Percentiles rank a stretch among this genome's conserved stretches.
Evolutionary conservation across 805 yeast species (phyloP).

Genomic region (Metschnikowia baotianmanensis): DNA sequence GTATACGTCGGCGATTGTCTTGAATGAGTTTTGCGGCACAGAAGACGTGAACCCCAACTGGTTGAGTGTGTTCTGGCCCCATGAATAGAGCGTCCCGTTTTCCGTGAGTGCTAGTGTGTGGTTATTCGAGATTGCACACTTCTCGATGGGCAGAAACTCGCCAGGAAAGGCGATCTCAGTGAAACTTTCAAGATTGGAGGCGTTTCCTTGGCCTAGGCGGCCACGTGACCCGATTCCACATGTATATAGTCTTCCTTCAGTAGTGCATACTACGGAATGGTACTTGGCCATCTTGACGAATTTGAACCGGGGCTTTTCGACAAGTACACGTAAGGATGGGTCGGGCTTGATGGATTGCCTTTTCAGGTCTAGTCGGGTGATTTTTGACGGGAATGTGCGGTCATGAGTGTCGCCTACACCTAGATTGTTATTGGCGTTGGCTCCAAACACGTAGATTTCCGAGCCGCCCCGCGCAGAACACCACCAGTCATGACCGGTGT

Average conservation of each 20-base stretch:
- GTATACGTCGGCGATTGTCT: slow-evolving; percentile 28
- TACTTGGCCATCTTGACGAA: slow-evolving; percentile 57
- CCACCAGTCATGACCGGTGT: slow-evolving; percentile 38
- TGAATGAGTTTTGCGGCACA: slow-evolving; percentile 14
- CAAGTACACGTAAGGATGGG: slow-evolving; percentile 11
- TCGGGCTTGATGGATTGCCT: neutral
- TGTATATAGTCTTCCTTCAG: slow-evolving; percentile 51
- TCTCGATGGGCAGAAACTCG: slow-evolving; percentile 21
- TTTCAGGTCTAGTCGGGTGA: slow-evolving; percentile 14
- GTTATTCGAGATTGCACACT: slow-evolving; percentile 57
- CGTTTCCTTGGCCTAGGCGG: slow-evolving; percentile 57
- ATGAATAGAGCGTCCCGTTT: slow-evolving; percentile 57
- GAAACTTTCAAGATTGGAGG: slow-evolving; percentile 41
- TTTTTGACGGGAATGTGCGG: slow-evolving; percentile 39
- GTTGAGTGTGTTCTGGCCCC: slow-evolving; percentile 75
- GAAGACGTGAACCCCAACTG: slow-evolving; percentile 54
- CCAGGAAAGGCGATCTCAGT: slow-evolving; percentile 39
- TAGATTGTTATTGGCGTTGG: slow-evolving; percentile 58
- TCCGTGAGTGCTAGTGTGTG: slow-evolving; percentile 61
- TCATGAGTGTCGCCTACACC: slow-evolving; percentile 65
- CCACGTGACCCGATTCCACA: slow-evolving; percentile 74
- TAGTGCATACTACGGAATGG: slow-evolving; percentile 61
- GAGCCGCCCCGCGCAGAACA: slow-evolving; percentile 50
- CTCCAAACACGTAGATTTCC: slow-evolving; percentile 59
- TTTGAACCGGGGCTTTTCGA: slow-evolving; percentile 43